phyloP scores from a whole-genome alignment of 331 rosid species.

The Malus hybrid region DNA sequence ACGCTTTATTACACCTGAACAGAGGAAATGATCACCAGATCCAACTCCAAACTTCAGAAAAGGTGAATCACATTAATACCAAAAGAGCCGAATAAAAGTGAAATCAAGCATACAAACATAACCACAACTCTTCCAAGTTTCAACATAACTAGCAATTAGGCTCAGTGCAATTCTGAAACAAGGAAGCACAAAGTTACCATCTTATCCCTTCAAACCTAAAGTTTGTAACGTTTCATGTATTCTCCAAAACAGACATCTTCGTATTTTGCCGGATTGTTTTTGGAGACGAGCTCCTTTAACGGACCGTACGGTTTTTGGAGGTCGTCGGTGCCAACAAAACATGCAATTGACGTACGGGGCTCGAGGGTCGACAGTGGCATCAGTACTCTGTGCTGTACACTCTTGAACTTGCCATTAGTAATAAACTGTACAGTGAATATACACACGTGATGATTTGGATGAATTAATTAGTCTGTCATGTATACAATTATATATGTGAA shows the following conservation, averaged over 20 bases:
- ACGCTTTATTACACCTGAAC: neutral
- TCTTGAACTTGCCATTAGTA: constrained; percentile 7
- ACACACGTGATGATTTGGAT: neutral
- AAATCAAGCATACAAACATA: too few relatives aligned
- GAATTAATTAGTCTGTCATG: neutral
- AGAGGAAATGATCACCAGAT: neutral
- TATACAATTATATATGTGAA: too few relatives aligned
- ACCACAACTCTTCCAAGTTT: neutral
- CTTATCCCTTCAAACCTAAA: neutral
- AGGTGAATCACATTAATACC: neutral
- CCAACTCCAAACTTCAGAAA: neutral
- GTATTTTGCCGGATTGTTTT: neutral
- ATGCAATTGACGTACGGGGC: constrained; percentile 7
- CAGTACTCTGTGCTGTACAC: constrained; percentile 9
- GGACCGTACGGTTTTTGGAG: constrained; percentile 1
- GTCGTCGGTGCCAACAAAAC: neutral
- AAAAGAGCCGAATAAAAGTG: too few relatives aligned
- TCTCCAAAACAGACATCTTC: constrained; percentile 2
- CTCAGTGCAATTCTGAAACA: neutral
- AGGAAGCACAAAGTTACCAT: neutral
- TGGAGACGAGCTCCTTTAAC: constrained; percentile 4
- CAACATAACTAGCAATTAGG: neutral
- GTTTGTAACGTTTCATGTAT: neutral
- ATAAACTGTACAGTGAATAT: neutral
- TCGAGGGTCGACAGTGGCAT: neutral